phyloP scores from a whole-genome alignment of 2,329 filamentous ascomycete species.

The Neoscytalidium dimidiatum region DNA sequence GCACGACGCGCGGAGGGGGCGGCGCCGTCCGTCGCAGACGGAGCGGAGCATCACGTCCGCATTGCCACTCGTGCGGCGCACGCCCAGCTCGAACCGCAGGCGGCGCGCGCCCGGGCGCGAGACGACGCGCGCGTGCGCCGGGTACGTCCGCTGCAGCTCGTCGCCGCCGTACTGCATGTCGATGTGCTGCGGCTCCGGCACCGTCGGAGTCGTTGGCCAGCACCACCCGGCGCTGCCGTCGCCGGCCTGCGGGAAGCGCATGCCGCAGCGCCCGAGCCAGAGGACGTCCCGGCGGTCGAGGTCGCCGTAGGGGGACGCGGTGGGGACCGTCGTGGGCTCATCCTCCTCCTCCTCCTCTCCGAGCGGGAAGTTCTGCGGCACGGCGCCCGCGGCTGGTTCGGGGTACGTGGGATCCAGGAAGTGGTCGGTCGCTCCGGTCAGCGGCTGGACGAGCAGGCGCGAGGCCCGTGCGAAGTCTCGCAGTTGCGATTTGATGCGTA shows the following conservation, averaged over 20 bases:
- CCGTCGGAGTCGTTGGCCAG: slow-evolving; percentile 26
- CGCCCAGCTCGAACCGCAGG: slow-evolving; percentile 30
- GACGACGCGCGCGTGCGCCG: slow-evolving; percentile 23
- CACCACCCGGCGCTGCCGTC: slow-evolving; percentile 23
- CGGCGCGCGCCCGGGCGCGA: slow-evolving; percentile 27
- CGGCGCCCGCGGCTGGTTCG: slow-evolving; percentile 15
- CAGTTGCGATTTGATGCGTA: slow-evolving; percentile 26
- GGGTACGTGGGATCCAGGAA: slow-evolving; percentile 25
- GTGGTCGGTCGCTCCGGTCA: neutral
- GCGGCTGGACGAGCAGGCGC: slow-evolving; percentile 19
- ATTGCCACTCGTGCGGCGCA: slow-evolving; percentile 25
- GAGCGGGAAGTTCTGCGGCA: slow-evolving; percentile 17
- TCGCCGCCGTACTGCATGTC: slow-evolving; percentile 24
- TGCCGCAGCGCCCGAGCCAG: slow-evolving; percentile 38
- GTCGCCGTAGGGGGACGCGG: slow-evolving; percentile 33
- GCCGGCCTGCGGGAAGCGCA: slow-evolving; percentile 22
- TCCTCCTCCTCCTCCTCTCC: too few species aligned
- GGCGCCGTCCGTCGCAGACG: slow-evolving; percentile 29
- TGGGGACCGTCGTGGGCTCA: slow-evolving; percentile 20
- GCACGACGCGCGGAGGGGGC: slow-evolving; percentile 28
- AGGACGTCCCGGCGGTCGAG: slow-evolving; percentile 40
- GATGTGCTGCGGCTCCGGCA: slow-evolving; percentile 27
- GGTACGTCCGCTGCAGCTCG: slow-evolving; percentile 16
- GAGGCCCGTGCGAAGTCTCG: slow-evolving; percentile 23
- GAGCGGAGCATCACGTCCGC: slow-evolving; percentile 37